These are phyloP conservation scores for Pythium apleroticum DNA, from an alignment of 352 stramenopile genomes.

Conservation along the genomic window DNA sequence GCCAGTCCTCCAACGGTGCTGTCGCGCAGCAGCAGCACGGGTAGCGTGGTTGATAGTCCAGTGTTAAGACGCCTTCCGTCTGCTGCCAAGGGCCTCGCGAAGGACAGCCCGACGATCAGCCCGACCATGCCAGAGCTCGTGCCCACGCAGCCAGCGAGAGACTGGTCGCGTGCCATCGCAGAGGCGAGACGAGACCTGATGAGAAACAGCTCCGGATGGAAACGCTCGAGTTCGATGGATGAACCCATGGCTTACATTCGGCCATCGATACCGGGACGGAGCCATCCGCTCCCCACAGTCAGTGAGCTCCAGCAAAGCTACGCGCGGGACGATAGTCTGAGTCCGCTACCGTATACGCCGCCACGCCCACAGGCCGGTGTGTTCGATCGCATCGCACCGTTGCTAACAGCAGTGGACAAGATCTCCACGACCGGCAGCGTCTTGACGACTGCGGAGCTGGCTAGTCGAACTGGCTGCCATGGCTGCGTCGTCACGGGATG, in stretches of 20 bases:
- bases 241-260: background rate
- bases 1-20: constrained; percentile 9
- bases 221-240: background rate
- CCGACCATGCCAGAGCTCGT: constrained; percentile 4
- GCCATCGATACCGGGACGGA: background rate
- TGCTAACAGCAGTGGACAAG: constrained; percentile 8
- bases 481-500: constrained; percentile 13
- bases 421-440: background rate
- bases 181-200: constrained; percentile 5
- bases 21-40: background rate
- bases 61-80: background rate
- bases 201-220: background rate
- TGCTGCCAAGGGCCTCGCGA: background rate
- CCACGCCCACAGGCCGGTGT: background rate
- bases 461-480: too few species aligned
- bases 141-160: background rate
- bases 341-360: background rate
- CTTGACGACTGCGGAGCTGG: background rate
- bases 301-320: constrained; percentile 9
- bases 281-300: constrained; percentile 8
- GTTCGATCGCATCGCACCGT: constrained; percentile 6
- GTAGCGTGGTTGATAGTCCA: background rate
- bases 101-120: constrained; percentile 17
- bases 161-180: constrained; percentile 20
- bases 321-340: background rate